Evolutionary conservation across 1,139 yeast genomes (phyloP), one percentile per base, ranked within the genome.

Genomic region (Meyerozyma carpophila): DNA sequence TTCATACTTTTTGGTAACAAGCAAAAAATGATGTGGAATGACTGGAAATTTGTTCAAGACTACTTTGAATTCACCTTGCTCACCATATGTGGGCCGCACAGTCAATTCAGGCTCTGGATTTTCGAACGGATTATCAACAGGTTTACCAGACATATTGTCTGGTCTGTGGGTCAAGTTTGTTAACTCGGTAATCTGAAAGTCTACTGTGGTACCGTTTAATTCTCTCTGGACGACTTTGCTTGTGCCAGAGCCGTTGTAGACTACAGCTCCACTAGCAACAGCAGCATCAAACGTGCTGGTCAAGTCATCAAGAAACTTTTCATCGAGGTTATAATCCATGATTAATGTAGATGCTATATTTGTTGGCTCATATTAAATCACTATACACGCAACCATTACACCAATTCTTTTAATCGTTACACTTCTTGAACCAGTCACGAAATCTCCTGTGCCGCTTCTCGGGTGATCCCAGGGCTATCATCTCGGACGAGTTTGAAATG

Each of bases 41-140:
- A 90, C 84, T 2, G 97, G 95, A 62, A 75, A 93, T 62, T 91
- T 91, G 70, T 93, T 93, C 52, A 88, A 73, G 4, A 91, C 81
- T 27, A 91, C 62, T 52, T 80, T 73, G 56, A 82, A 82, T 42
- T 81, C 80, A 18, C 68, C 66, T 3, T 62, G 45, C 3, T 56
- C 57, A 2, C 80, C 81, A 51, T 72, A 76, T 41, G 74, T 68
- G 8, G 75, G 76, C 32, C 79, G 56, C 3, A 93, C 75, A 0
- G 91, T 78, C 42, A 91, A 67, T 49, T 79, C 84, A 5, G 88
- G 86, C 51, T 87, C 96, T 0, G 95, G 94, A 13, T 80, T 77
- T 41, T 77, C 76, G 66, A 93, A 93, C 1, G 98, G 98, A 56
- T 89, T 82, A 42, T 61, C 56, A 16, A 67, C 66, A 7, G 58